Conservation (phyloP, 164 flowering plant species). For the Tinospora cordifolia region DNA sequence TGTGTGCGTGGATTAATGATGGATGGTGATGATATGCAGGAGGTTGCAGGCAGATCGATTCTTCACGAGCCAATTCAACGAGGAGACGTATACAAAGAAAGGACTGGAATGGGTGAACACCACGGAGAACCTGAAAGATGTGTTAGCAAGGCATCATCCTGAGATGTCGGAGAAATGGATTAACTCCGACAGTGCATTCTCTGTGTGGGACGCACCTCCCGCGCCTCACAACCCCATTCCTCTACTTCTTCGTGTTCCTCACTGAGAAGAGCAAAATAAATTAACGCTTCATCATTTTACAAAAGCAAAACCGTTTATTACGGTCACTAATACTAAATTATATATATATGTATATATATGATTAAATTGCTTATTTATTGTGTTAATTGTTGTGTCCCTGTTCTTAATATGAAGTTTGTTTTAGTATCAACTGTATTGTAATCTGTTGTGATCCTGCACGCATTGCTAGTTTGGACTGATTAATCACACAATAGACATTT, state of each 20-base stretch:
- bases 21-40: conserved; percentile 16
- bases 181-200: conserved; percentile 36
- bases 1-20: too few species aligned
- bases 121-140: conserved; percentile 38
- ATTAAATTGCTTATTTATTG: too few species aligned
- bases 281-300: too few species aligned
- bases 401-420: too few species aligned
- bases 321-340: background rate
- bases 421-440: too few species aligned
- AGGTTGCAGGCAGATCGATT: conserved; percentile 38
- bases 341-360: too few species aligned
- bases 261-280: background rate
- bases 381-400: too few species aligned
- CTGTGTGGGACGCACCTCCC: conserved; percentile 36
- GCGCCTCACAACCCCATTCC: conserved; percentile 23
- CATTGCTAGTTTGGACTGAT: too few species aligned
- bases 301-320: background rate
- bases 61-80: conserved; percentile 35
- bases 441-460: too few species aligned
- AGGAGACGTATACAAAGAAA: conserved; percentile 30
- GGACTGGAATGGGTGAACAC: conserved; percentile 42
- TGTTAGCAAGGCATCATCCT: conserved; percentile 30
- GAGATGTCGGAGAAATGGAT: conserved; percentile 30
- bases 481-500: too few species aligned
- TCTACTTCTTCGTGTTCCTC: conserved; percentile 30